Conservation (phyloP, 352 stramenopile genomes). For the Pythium dissimile region DNA sequence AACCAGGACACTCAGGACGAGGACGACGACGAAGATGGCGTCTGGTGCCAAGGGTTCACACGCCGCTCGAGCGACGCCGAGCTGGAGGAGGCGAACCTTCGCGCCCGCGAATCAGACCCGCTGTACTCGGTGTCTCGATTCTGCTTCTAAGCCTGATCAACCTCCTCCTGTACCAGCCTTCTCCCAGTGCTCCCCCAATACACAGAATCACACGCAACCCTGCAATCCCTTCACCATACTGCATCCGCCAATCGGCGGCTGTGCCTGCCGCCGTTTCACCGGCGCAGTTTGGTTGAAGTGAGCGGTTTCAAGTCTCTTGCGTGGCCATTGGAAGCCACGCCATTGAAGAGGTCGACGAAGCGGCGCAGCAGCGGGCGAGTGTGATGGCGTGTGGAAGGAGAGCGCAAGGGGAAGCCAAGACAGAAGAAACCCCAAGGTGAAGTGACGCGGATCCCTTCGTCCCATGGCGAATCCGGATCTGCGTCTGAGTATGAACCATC, state of each 20-base stretch:
- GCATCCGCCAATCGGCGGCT: not conserved
- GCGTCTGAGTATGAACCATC: conserved; percentile 16
- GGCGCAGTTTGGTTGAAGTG: conserved; percentile 4
- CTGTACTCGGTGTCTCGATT: conserved; percentile 22
- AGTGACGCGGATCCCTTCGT: not conserved
- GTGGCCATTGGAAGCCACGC: conserved; percentile 24
- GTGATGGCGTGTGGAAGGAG: not conserved
- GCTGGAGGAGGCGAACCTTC: conserved; percentile 10
- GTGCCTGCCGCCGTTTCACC: not conserved
- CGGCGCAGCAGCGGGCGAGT: conserved; percentile 23
- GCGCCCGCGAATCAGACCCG: conserved; percentile 16
- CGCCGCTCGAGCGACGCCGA: conserved; percentile 11
- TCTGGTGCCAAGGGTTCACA: conserved; percentile 19
- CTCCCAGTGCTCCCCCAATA: conserved; percentile 2
- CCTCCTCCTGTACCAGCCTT: not conserved
- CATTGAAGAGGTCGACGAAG: not conserved
- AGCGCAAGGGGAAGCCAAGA: not conserved
- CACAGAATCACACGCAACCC: not conserved
- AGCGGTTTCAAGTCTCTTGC: conserved; percentile 9
- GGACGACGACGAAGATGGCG: conserved; percentile 5
- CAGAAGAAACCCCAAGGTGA: not conserved
- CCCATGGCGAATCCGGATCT: not conserved
- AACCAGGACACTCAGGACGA: conserved; percentile 12
- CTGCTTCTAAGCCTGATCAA: conserved; percentile 12
- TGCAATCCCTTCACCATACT: not conserved